Evolutionary conservation across 345 rosid genomes (phyloP).

Genomic region (Aquilaria malaccensis): DNA sequence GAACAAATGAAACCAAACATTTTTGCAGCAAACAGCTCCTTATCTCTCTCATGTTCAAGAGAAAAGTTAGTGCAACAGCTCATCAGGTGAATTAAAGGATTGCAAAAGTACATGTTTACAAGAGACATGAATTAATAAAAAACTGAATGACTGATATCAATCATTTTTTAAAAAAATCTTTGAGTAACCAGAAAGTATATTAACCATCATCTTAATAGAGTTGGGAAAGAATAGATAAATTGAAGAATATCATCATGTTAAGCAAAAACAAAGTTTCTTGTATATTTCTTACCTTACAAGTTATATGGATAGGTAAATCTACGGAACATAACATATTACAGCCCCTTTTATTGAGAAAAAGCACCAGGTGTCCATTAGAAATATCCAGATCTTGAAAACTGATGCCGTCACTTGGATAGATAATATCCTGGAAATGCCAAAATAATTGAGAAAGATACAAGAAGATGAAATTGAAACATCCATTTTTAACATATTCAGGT

Average conservation of each 20-base stretch:
- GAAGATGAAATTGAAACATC: neutral
- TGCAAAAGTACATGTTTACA: too few relatives aligned
- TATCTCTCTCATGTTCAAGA: too few relatives aligned
- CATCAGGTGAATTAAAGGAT: too few relatives aligned
- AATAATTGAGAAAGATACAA: neutral
- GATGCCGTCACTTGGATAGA: slow-evolving; percentile 54
- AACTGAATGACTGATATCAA: too few relatives aligned
- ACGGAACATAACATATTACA: slow-evolving; percentile 63
- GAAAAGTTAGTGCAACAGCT: neutral
- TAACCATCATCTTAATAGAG: too few relatives aligned
- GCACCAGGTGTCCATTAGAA: slow-evolving; percentile 65
- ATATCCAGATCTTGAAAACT: slow-evolving; percentile 82
- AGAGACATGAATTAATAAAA: too few relatives aligned
- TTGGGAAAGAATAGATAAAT: neutral
- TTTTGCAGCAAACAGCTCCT: too few relatives aligned
- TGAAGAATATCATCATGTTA: neutral
- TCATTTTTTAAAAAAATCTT: too few relatives aligned
- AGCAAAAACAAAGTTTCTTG: too few relatives aligned
- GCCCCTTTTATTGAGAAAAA: slow-evolving; percentile 48
- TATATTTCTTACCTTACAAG: slow-evolving; percentile 32
- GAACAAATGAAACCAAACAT: too few relatives aligned
- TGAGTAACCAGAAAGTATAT: too few relatives aligned
- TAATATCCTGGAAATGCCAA: slow-evolving; percentile 35
- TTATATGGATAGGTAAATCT: slow-evolving; percentile 44
- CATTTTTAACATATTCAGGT: neutral